Base-by-base conservation (phyloP, 306 rosid species). In the Cicer yamashitae region DNA sequence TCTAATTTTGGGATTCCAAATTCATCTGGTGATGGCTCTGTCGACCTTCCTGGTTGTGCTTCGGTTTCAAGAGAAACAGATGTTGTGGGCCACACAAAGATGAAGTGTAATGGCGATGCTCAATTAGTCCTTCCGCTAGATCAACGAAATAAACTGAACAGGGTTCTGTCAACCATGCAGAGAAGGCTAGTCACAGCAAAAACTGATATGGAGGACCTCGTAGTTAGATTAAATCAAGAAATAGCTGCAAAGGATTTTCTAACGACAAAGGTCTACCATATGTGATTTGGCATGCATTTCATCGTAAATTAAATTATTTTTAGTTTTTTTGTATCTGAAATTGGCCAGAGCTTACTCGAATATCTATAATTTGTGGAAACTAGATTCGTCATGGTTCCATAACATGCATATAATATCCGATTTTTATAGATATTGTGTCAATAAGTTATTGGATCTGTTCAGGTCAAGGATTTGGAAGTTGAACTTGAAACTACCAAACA, bases 381-480 rank as follows among this genome's bases (percentile, higher is more conserved):
- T 7, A 25, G 65, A 66, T 73, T 54, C 54, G 56, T 54, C 45
- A 61, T 58, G 75, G 77, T 68, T 81, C 41, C 50, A 20, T 7
- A 12, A 13, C 9, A 44, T 59, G 59, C 58, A 66, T 58, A 43
- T 22, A 18, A 68, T 54, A 71, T 73, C 56, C 10, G 6, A 43
- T 61, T 44, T 53, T 73, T 56, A n/a, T 73, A 57, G 17, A 69
- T 53, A 38, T 64, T 20, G 69, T 67, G 20, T 80, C 44, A 74
- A 56, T 51, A 64, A 73, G 12, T 70, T 40, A 79, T 68, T 79
- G 83, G 61, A 82, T 80, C 57, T 87, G 71, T 85, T 59, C 94
- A 96, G 99, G 97, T 92, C 64, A 96, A 90, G 89, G 98, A 96
- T 91, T 88, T 96, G 87, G 99, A 96, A 84, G 97, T 82, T 66